Evolutionary conservation across 225 moss, liverwort and hornwort genomes (phyloP), one percentile per base, ranked within the genome.

Genomic region (Asterella californica): DNA sequence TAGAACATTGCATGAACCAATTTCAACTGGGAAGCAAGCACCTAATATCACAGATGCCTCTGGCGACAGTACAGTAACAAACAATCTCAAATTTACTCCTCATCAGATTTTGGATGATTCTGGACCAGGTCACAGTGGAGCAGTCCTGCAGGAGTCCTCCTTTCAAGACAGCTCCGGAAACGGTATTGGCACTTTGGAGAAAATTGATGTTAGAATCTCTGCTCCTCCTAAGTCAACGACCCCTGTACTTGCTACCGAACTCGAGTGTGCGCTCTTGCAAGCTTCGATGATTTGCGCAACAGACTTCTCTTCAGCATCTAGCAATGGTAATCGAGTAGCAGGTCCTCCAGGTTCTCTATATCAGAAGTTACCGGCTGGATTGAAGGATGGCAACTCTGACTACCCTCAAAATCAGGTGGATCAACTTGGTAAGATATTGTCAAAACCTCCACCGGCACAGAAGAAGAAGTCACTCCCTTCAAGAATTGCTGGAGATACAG

Each of bases 401-500:
- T 78, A 90, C 33, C 82, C 89, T 83, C 94, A 90, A 81, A 88
- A 83, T 78, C 83, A 78, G 55, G 71, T 82, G 32, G 79, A 83
- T 82, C 89, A 84, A 62, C 60, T 81, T 54, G 86, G 83, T 33
- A 90, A 88, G 72, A 64, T 81, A 45, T 76, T 81, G 47, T 81
- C 76, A 49, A 90, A 84, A 80, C 88, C 94, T 77, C 92, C 90
- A 63, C 87, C 85, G 66, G 91, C 82, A 64, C 89, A 83, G 46
- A 92, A 91, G 33, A 95, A 93, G 79, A 95, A 89, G 81, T 80
- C 74, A n/a, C 76, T 89, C 19, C 88, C 88, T 63, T 86, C 86
- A 57, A 90, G 99, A 82, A 93, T 99, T 53, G 95, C 95, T 32
- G 99, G 99, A 77, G 92, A 93, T 84, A 87, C 89, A 48, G 99